These are phyloP conservation scores for Litsea cubeba DNA, from an alignment of 164 flowering plant genomes.

Conservation along the genomic window DNA sequence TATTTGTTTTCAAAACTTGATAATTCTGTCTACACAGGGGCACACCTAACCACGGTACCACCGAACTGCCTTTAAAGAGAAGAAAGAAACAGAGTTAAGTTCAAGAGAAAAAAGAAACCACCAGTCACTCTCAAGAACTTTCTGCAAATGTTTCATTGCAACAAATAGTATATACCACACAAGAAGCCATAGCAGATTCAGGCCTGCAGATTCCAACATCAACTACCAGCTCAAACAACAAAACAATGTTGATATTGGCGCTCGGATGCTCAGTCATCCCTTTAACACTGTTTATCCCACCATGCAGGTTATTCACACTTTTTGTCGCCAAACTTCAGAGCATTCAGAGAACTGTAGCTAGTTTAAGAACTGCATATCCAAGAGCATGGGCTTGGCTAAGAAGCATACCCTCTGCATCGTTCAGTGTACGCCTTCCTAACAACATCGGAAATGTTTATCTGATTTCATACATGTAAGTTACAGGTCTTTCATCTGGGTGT, in stretches of 20 bases:
- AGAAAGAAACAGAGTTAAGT: background rate
- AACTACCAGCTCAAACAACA: background rate
- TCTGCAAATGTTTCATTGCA: background rate
- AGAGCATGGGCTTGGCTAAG: background rate
- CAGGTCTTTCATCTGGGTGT: background rate
- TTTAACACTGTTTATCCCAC: slow-evolving; percentile 2
- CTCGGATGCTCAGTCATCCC: background rate
- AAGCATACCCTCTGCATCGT: background rate
- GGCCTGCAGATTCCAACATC: background rate
- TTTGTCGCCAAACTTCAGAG: background rate
- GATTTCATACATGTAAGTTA: background rate
- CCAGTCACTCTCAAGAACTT: background rate
- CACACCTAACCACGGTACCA: background rate
- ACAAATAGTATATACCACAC: background rate
- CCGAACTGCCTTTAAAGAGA: slow-evolving; percentile 1
- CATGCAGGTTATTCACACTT: background rate
- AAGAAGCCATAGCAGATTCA: background rate
- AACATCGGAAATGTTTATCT: background rate
- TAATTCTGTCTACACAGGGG: background rate
- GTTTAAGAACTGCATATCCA: slow-evolving; percentile 4
- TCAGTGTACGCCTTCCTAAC: background rate
- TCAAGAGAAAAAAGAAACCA: background rate
- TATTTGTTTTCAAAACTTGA: background rate
- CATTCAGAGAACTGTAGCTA: background rate
- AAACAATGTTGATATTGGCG: background rate